phyloP scores from a whole-genome alignment of 2,329 filamentous ascomycete species.

The Hypoxylon sp. region DNA sequence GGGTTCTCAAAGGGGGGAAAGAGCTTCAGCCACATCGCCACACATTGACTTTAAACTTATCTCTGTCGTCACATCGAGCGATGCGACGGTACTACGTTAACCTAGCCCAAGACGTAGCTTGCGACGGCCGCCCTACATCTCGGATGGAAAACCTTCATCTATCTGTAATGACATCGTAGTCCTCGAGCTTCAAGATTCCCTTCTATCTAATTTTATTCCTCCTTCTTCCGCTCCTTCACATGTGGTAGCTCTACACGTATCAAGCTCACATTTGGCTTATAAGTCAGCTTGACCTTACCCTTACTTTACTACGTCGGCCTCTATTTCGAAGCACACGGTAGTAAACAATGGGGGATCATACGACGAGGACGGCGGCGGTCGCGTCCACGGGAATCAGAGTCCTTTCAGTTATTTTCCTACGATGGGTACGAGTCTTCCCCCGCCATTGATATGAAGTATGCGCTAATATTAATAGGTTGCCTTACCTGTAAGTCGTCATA shows the following conservation, averaged over 20 bases:
- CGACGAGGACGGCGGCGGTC: constrained; percentile 47
- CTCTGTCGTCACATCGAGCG: constrained; percentile 29
- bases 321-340: neutral
- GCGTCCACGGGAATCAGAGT: constrained; percentile 60
- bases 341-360: constrained; percentile 33
- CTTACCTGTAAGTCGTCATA: constrained; percentile 41
- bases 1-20: constrained; percentile 1
- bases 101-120: constrained; percentile 20
- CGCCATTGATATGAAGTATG: constrained; percentile 1
- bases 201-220: constrained; percentile 11
- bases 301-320: constrained; percentile 19
- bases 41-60: neutral
- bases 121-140: constrained; percentile 9
- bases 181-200: constrained; percentile 15
- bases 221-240: constrained; percentile 32
- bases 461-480: constrained; percentile 42
- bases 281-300: constrained; percentile 6
- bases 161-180: constrained; percentile 31
- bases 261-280: constrained; percentile 6
- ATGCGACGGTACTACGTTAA: constrained; percentile 22
- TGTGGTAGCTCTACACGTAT: constrained; percentile 8
- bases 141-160: constrained; percentile 15
- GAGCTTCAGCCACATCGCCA: constrained; percentile 31
- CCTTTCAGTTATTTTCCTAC: constrained; percentile 64
- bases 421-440: constrained; percentile 60